phyloP scores from a whole-genome alignment of 768 basidiomycete genomes.

The Neoboletus subvelutipes region DNA sequence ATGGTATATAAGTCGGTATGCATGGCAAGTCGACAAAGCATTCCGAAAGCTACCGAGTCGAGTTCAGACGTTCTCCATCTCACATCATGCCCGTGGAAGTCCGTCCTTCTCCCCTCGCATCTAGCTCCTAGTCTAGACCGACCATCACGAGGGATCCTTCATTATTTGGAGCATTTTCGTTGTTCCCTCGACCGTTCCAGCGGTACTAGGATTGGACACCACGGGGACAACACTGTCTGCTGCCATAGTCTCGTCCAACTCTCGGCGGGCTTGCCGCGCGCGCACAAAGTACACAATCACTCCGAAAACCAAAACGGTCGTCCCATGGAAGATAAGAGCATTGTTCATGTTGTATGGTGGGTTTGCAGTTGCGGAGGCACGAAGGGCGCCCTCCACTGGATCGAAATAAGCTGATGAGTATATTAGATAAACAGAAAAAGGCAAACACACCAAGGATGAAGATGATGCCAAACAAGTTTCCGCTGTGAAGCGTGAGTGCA shows the following conservation, averaged over 20 bases:
- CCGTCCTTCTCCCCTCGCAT: background rate
- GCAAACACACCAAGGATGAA: conserved; percentile 56
- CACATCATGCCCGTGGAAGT: background rate
- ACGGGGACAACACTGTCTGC: background rate
- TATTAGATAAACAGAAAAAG: background rate
- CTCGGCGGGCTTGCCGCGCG: conserved; percentile 63
- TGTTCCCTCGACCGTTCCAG: background rate
- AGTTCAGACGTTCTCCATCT: background rate
- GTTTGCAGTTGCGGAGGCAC: conserved; percentile 54
- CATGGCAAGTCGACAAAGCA: background rate
- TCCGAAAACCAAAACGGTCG: conserved; percentile 42
- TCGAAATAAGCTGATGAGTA: background rate
- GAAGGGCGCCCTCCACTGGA: conserved; percentile 65
- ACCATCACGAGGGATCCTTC: background rate
- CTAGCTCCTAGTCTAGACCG: background rate
- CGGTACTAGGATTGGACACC: background rate
- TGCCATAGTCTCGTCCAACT: conserved; percentile 56
- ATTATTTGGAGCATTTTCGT: background rate
- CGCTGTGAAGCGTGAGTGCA: conserved; percentile 37
- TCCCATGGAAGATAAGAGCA: conserved; percentile 66
- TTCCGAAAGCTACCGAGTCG: background rate
- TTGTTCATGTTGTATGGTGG: conserved; percentile 76
- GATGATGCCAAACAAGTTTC: conserved; percentile 63
- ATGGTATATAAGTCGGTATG: background rate
- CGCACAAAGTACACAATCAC: conserved; percentile 48